phyloP scores from a whole-genome alignment of 176 grass and related monocot genomes.

The Avena atlantica region DNA sequence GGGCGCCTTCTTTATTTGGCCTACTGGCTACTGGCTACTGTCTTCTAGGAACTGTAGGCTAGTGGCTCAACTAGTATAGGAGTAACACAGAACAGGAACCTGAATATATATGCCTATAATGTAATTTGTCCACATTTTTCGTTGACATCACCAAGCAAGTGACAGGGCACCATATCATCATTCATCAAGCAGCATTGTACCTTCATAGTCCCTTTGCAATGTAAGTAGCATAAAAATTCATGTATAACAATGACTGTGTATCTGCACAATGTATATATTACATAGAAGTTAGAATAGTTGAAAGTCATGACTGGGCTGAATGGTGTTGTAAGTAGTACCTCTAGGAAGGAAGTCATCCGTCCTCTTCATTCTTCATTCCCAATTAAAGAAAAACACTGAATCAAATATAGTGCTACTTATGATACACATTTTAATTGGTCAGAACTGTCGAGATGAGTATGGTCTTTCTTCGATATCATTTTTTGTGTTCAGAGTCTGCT shows the following conservation, averaged over 20 bases:
- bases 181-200: constrained; percentile 28
- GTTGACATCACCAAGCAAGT: background rate
- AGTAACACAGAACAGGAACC: background rate
- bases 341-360: constrained; percentile 57
- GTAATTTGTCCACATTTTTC: background rate
- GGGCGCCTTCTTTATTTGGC: no score
- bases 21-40: no score
- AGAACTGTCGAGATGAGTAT: background rate
- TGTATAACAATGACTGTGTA: constrained; percentile 7
- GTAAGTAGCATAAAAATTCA: constrained; percentile 68
- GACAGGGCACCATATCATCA: background rate
- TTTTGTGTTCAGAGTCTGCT: background rate
- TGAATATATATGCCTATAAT: background rate
- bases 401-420: no score
- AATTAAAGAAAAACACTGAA: no score
- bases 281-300: background rate
- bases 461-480: background rate
- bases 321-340: constrained; percentile 47
- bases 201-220: constrained; percentile 21
- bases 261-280: background rate
- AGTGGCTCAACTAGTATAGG: background rate
- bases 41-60: no score
- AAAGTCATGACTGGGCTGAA: constrained; percentile 42
- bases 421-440: background rate
- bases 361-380: constrained; percentile 70